Evolutionary conservation across 2,329 filamentous ascomycete species (phyloP), one percentile per base, ranked within the genome.

Genomic region (Aspergillus fumigatiaffinis): DNA sequence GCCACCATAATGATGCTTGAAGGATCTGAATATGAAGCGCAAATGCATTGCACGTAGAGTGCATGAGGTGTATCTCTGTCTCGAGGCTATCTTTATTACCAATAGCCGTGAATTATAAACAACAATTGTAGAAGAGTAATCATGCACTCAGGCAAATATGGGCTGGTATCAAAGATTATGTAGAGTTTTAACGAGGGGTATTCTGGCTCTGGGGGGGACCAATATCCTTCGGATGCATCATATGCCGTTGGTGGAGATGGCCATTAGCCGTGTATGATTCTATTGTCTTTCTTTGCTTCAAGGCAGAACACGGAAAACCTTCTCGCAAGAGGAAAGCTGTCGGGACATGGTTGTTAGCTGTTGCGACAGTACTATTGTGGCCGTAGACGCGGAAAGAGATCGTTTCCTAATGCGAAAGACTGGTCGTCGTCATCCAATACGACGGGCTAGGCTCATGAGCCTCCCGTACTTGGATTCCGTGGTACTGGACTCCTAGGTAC

Each of bases 401-500:
- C 20, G 41, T 12, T 44, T 21, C 41, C 41, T n/a, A 10, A 44
- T 21, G 41, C 17, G 20, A 44, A 21, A 44, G 20, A 23, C n/a
- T 5, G 20, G 4, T 25, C n/a, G 10, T 12, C 21, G 10, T 29
- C 28, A 10, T 12, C 28, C 3, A 20, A 0, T 46, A 12, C 17
- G 48, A 12, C 12, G 9, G 17, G 17, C 3, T 38, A 10, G 10
- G 42, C 10, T 17, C 25, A 54, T 35, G 8, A 38, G n/a, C 32
- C 17, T 44, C 42, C 12, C 32, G 50, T 42, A 51, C 54, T 65
- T 51, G 65, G 56, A 49, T 60, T 70, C n/a, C 67, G 60, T 14
- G 73, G 73, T 9, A 76, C 72, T 14, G 73, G 73, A 49, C 61
- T 70, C n/a, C 67, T 60, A n/a, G 73, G 73, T 9, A 76, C 72